Evolutionary conservation across 345 rosid genomes (phyloP), one percentile per base, ranked within the genome.

Genomic region (Durio zibethinus): DNA sequence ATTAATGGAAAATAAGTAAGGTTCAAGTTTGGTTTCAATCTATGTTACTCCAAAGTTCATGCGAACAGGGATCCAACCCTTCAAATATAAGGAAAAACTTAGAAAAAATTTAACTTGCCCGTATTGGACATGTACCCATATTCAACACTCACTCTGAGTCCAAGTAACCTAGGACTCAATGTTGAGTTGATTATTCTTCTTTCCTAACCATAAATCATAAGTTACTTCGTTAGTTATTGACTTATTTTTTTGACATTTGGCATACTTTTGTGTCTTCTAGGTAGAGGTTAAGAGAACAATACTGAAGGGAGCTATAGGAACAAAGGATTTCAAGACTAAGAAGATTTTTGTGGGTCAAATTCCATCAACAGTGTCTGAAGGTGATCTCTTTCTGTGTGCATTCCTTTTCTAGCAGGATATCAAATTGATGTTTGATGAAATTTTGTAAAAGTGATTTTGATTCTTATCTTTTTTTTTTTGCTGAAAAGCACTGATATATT

Each of bases 331-430:
- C 82, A 91, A 88, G 84, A 94, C 98, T 0, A 94, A 85, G 90
- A 94, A 90, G 87, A 91, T 94, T 67, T 91, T 94, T 86, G 97
- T 94, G 60, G 98, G 98, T 75, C 98, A 98, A 40, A 89, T 94
- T 77, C 98, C 98, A 50, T 76, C 94, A 10, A 70, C 89, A 18
- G 91, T 93, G 27, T 86, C 88, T 53, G 98, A 93, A 84, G 98
- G 98, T 91, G 78, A 73, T 29, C 29, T 54, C 2, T 54, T 27
- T n/a, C 60, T 21, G 14, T 54, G 60, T 21, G 9, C 60, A 50
- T 54, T 54, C 60, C 59, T 53, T 53, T 53, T n/a, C 7, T 53
- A 20, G 25, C 59, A 53, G 7, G 10, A n/a, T 23, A 53, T 7
- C 25, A 20, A n/a, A 53, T 54, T 54, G 60, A 21, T 54, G 29